Conservation (phyloP, 2,329 filamentous ascomycete genomes). For the Fusarium vanettenii region DNA sequence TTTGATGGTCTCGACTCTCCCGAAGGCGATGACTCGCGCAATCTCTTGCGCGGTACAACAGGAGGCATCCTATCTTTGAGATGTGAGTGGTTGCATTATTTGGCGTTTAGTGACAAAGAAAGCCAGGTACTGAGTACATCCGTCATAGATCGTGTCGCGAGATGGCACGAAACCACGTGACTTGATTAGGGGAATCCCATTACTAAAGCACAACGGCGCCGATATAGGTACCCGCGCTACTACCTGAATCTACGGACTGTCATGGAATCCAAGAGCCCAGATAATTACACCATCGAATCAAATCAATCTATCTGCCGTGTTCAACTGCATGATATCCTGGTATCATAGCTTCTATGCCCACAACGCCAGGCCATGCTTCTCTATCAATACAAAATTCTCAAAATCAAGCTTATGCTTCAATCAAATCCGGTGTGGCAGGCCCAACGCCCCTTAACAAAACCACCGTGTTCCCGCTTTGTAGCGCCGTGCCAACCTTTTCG, state of each 20-base stretch:
- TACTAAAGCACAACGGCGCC: too few relatives aligned
- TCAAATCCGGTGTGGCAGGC: conserved; percentile 75
- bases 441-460: conserved; percentile 89
- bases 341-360: conserved; percentile 5
- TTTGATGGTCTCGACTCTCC: conserved; percentile 44
- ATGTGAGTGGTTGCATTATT: conserved; percentile 25
- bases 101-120: background rate
- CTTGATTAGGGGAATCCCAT: background rate
- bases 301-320: background rate
- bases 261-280: background rate
- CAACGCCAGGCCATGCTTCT: conserved; percentile 37
- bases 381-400: conserved; percentile 10
- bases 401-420: conserved; percentile 55
- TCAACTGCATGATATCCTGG: background rate
- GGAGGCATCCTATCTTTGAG: conserved; percentile 70
- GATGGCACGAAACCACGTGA: conserved; percentile 37
- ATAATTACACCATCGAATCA: background rate
- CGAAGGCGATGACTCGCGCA: conserved; percentile 59
- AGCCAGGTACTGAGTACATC: conserved; percentile 7
- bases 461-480: conserved; percentile 88
- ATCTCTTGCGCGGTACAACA: conserved; percentile 73
- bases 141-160: conserved; percentile 27
- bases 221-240: too few relatives aligned
- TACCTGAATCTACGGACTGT: background rate
- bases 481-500: conserved; percentile 80